Evolutionary conservation across 768 basidiomycete species (phyloP), one percentile per base, ranked within the genome.

Genomic region (Mycena crocata): DNA sequence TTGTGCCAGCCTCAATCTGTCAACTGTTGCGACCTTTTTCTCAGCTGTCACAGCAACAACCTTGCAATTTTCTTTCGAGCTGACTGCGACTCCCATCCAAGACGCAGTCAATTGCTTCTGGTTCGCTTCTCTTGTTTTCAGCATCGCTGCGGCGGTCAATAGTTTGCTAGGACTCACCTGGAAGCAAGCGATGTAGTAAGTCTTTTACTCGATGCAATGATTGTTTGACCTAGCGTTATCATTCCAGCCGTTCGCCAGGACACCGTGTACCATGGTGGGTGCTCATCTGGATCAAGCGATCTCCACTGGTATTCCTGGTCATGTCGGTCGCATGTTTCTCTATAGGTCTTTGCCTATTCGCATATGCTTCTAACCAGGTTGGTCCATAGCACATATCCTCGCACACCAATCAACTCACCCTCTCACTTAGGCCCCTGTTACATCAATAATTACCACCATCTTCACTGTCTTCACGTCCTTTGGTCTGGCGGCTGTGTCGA

Each of bases 241-340:
- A 60, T 49, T 60, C 56, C 55, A 92, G 91, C 74, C 91, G 91
- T 58, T 91, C 90, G 39, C 91, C 91, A 23, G 88, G 89, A 12
- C 87, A 92, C 75, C 87, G 89, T 57, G 90, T 92, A 45, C 91
- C 91, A 1, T 92, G 91, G 91, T 92, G 91, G 90, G 90, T 92
- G 46, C 78, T 92, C 61, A 93, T 94, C 70, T 94, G 92, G 93
- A 94, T 94, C 80, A 94, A 93, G 74, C 83, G 92, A 37, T 92
- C 92, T 7, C 93, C 93, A 17, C 83, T 94, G 35, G 90, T 93
- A 67, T 93, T 94, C 80, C 86, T 94, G 49, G 92, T 94, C 64
- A 83, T 94, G 75, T 93, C 93, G 57, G 92, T 94, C 48, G 91
- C 91, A 42, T 91, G 90, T 77, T 94, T 94, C 78, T 93, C 91